Evolutionary conservation across 2,329 filamentous ascomycete species (phyloP).

Genomic region (Colletotrichum sp.): DNA sequence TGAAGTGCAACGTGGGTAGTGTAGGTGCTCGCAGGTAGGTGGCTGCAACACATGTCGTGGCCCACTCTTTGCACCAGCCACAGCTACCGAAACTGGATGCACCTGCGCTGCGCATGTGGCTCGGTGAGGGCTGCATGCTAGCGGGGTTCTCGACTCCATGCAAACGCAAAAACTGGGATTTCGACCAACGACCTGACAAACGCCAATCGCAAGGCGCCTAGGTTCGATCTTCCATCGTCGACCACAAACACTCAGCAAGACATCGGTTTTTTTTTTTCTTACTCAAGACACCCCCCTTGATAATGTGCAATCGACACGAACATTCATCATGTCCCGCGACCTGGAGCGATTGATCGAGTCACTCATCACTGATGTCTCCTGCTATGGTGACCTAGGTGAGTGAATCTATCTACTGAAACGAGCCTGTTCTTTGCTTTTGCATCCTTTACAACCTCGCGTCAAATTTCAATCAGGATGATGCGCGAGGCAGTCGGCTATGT

Average conservation of each 20-base stretch:
- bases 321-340: slow-evolving; percentile 16
- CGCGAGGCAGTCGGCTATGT: background rate
- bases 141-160: background rate
- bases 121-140: background rate
- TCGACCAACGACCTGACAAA: background rate
- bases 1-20: background rate
- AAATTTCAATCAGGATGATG: background rate
- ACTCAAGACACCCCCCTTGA: background rate
- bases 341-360: slow-evolving; percentile 22
- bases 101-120: background rate
- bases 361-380: slow-evolving; percentile 23
- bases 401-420: background rate
- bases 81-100: background rate
- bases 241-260: background rate
- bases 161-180: background rate
- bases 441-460: background rate
- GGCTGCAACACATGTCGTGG: background rate
- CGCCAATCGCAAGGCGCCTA: background rate
- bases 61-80: background rate
- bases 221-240: slow-evolving; percentile 17
- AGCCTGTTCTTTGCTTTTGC: background rate
- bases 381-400: slow-evolving; percentile 23
- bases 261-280: background rate
- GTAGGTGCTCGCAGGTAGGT: background rate
- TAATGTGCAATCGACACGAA: background rate